Evolutionary conservation across 805 yeast genomes (phyloP).

Genomic region (Schizosaccharomyces cryophilus): DNA sequence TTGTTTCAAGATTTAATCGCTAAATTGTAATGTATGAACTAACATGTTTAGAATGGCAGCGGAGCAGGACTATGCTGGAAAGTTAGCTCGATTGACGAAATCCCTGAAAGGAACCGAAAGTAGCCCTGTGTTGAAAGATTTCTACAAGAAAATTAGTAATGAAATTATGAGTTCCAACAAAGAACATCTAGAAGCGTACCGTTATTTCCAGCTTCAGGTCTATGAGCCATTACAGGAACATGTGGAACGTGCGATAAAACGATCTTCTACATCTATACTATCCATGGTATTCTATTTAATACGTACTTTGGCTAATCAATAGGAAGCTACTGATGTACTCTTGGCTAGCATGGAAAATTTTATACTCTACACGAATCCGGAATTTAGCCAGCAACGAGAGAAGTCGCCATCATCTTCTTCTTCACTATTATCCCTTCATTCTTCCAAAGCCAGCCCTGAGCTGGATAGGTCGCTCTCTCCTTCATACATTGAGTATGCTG

Average conservation of each 20-base stretch:
- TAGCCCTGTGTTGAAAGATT: not conserved
- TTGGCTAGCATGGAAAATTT: not conserved
- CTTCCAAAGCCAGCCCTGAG: not conserved
- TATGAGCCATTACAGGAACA: not conserved
- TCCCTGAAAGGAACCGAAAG: not conserved
- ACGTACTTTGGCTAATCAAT: not conserved
- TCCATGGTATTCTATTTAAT: not conserved
- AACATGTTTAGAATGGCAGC: not conserved
- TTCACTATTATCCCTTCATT: not conserved
- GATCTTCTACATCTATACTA: not conserved
- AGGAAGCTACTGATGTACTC: not conserved
- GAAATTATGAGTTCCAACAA: not conserved
- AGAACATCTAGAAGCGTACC: not conserved
- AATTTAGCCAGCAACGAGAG: no score
- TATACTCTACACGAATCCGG: not conserved
- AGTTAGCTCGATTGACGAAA: not conserved
- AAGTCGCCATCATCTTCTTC: no score
- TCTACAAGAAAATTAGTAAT: not conserved
- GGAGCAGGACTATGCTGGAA: not conserved
- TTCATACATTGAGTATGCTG: not conserved
- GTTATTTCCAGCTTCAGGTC: not conserved
- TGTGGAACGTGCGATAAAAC: not conserved
- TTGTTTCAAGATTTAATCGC: not conserved
- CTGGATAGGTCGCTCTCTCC: not conserved
- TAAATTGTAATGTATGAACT: not conserved